phyloP scores from a whole-genome alignment of 208 protist species.

The Acanthamoeba lenticulata region DNA sequence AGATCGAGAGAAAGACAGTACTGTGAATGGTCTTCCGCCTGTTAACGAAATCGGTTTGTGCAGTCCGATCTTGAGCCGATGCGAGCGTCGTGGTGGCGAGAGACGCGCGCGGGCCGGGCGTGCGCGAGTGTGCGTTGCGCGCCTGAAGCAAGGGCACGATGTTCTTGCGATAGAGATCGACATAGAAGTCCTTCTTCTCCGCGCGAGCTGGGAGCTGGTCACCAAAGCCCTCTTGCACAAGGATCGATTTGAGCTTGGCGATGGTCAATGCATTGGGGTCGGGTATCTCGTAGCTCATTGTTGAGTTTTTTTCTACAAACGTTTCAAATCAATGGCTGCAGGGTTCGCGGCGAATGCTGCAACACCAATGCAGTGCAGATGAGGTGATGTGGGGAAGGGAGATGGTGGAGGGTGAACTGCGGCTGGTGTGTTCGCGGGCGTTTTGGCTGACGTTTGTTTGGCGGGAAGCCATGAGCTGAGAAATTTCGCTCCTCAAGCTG shows the following conservation, averaged over 20 bases:
- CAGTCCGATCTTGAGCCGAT: neutral
- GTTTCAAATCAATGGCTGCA: neutral
- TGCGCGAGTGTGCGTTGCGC: neutral
- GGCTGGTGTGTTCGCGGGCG: too few species aligned
- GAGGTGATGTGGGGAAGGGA: neutral
- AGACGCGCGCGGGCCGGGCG: neutral
- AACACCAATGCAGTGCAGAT: neutral
- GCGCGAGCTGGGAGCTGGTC: neutral
- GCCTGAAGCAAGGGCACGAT: neutral
- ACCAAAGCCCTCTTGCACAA: neutral
- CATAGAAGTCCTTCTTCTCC: slow-evolving; percentile 20
- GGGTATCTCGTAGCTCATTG: neutral
- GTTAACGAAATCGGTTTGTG: neutral
- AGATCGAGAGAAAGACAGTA: neutral
- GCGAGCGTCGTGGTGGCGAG: neutral
- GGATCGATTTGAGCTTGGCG: slow-evolving; percentile 33
- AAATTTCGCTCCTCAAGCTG: neutral
- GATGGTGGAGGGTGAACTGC: too few species aligned
- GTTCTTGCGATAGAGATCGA: neutral
- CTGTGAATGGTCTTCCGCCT: neutral
- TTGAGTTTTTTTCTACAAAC: too few species aligned
- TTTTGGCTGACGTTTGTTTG: neutral
- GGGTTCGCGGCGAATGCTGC: too few species aligned
- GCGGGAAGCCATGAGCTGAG: neutral
- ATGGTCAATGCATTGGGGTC: slow-evolving; percentile 9